A percentile compares a stretch with the other conserved stretches of the same genome.
Conservation (phyloP, 179 eudicot genomes). For the Heliamphora pulchella region DNA sequence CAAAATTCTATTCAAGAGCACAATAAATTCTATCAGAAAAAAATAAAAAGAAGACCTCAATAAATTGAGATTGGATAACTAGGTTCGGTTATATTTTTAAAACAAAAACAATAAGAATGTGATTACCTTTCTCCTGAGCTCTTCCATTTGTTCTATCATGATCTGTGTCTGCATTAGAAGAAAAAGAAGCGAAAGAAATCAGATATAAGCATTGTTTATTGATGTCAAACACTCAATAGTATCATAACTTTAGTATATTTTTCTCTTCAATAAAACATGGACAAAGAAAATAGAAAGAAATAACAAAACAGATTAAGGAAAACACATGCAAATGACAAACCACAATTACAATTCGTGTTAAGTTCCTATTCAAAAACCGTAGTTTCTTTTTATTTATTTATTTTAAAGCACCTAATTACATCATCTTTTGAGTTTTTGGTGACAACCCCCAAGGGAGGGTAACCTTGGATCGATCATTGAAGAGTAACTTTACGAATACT, state of each 20-base stretch:
- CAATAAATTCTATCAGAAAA: too few species aligned
- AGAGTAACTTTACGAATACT: too few species aligned
- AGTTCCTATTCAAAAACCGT: too few species aligned
- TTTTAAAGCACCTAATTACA: too few species aligned
- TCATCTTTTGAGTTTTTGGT: too few species aligned
- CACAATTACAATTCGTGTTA: too few species aligned
- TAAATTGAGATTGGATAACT: background rate
- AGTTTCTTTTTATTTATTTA: too few species aligned
- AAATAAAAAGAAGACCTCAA: background rate
- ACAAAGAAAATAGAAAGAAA: background rate
- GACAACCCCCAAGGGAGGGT: too few species aligned
- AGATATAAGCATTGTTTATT: background rate
- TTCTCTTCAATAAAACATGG: background rate
- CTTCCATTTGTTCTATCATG: constrained; percentile 77
- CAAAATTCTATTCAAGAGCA: too few species aligned
- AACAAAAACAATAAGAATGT: background rate
- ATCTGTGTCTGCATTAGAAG: constrained; percentile 51
- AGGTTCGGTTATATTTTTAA: background rate
- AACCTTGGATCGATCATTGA: too few species aligned
- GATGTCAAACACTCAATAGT: background rate
- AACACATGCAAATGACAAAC: background rate
- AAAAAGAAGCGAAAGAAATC: background rate
- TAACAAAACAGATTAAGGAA: background rate
- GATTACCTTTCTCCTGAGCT: constrained; percentile 70
- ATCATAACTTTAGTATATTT: background rate